A percentile compares a stretch with the other conserved stretches of the same genome.
Conservation (phyloP, 116 monocot genomes). For the Dioscorea cayenensis region DNA sequence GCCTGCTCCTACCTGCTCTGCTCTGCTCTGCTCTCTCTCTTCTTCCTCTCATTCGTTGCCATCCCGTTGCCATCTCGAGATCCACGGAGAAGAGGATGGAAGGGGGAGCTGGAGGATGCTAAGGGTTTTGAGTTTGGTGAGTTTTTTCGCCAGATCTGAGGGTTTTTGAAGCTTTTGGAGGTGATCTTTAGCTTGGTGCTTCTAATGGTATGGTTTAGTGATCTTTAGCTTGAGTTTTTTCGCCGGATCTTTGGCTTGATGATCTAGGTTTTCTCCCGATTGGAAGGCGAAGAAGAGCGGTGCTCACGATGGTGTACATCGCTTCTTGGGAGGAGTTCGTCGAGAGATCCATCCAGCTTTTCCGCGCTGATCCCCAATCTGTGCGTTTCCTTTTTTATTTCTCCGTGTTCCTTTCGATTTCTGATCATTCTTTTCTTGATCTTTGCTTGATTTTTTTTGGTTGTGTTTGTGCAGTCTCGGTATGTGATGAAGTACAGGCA, state of each 20-base stretch:
- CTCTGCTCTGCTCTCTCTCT: not conserved
- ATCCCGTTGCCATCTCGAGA: not conserved
- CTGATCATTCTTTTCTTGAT: not conserved
- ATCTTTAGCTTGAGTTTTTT: too few species aligned
- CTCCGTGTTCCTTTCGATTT: not conserved
- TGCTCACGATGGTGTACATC: constrained; percentile 76
- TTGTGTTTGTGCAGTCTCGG: constrained; percentile 28
- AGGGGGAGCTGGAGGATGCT: not conserved
- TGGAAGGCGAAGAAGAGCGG: too few species aligned
- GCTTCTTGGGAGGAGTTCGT: constrained; percentile 93
- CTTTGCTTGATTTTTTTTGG: not conserved
- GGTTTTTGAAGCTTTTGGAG: not conserved
- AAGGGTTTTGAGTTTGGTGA: not conserved
- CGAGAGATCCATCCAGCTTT: constrained; percentile 82
- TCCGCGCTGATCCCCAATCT: constrained; percentile 75
- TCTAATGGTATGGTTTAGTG: not conserved
- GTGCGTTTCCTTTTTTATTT: constrained; percentile 23
- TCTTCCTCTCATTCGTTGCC: not conserved
- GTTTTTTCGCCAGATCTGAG: not conserved
- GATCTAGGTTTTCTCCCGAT: too few species aligned
- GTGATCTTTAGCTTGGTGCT: not conserved
- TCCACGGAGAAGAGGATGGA: not conserved
- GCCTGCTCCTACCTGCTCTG: too few species aligned
- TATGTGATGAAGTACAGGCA: constrained; percentile 95
- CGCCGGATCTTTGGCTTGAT: too few species aligned